A percentile compares a stretch with the other conserved stretches of the same genome.
Evolutionary conservation across 768 basidiomycete species (phyloP).

Genomic region (Tricholoma terreum): DNA sequence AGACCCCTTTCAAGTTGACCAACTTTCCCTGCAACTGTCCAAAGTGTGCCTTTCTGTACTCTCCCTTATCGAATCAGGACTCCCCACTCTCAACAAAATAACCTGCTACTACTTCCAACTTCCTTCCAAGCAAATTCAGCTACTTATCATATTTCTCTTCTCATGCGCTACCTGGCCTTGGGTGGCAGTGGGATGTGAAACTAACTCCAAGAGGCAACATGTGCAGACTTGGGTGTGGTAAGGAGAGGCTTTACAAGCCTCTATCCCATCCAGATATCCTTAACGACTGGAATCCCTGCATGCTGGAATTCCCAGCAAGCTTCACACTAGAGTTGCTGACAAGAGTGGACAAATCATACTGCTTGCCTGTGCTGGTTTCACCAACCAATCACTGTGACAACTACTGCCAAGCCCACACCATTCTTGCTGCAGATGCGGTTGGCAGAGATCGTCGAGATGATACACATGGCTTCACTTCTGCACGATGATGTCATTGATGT

Average conservation of each 20-base stretch:
- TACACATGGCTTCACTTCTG: slow-evolving; percentile 88
- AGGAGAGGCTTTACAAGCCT: slow-evolving; percentile 64
- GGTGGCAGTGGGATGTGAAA: slow-evolving; percentile 46
- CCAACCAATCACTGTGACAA: slow-evolving; percentile 13
- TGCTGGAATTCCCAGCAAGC: slow-evolving; percentile 57
- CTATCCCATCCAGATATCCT: slow-evolving; percentile 72
- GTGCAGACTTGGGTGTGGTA: slow-evolving; percentile 45
- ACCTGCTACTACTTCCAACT: slow-evolving; percentile 91
- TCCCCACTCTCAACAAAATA: slow-evolving; percentile 78
- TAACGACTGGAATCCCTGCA: slow-evolving; percentile 85
- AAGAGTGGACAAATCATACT: slow-evolving; percentile 16
- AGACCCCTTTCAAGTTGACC: slow-evolving; percentile 71
- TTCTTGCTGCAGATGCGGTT: slow-evolving; percentile 60
- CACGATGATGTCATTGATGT: slow-evolving; percentile 95
- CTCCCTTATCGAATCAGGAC: slow-evolving; percentile 76
- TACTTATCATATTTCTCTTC: slow-evolving; percentile 81
- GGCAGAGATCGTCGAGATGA: slow-evolving; percentile 94
- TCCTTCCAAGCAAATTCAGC: slow-evolving; percentile 86
- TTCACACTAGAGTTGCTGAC: slow-evolving; percentile 48
- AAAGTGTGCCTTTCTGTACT: slow-evolving; percentile 67
- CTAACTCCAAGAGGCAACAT: slow-evolving; percentile 47
- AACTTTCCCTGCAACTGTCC: slow-evolving; percentile 65
- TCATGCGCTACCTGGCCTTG: slow-evolving; percentile 83
- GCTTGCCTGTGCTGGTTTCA: slow-evolving; percentile 28
- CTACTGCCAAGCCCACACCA: slow-evolving; percentile 10